A percentile compares a stretch with the other conserved stretches of the same genome.
These are phyloP conservation scores for Ilex aquifolium DNA, from an alignment of 257 asterid species.

Conservation along the genomic window DNA sequence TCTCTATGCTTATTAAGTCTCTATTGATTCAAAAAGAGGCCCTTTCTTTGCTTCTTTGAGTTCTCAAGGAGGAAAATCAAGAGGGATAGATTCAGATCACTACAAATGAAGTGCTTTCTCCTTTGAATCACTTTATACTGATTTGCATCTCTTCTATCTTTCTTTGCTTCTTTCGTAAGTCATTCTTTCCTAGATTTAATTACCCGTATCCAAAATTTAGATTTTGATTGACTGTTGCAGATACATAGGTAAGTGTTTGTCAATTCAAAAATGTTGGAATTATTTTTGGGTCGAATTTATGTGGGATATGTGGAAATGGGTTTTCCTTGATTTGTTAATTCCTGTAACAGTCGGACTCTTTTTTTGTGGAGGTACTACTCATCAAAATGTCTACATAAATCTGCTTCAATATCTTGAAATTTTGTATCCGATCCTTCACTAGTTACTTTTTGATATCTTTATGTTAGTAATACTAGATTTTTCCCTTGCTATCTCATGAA, in stretches of 20 bases:
- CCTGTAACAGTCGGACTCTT: too few species aligned
- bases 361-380: too few species aligned
- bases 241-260: not conserved
- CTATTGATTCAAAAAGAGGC: constrained; percentile 26
- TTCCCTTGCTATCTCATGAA: too few species aligned
- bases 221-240: not conserved
- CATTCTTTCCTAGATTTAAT: constrained; percentile 19
- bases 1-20: constrained; percentile 52
- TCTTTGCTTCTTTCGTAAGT: constrained; percentile 22
- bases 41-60: constrained; percentile 39
- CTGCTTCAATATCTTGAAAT: too few species aligned
- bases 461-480: too few species aligned
- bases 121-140: not conserved
- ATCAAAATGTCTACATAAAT: too few species aligned
- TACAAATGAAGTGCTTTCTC: constrained; percentile 38
- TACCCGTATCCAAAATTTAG: constrained; percentile 1
- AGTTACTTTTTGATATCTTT: too few species aligned
- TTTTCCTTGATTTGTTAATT: not conserved
- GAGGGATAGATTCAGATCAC: constrained; percentile 50
- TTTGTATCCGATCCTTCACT: too few species aligned
- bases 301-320: not conserved
- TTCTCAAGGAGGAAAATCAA: constrained; percentile 58
- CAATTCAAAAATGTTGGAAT: not conserved
- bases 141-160: constrained; percentile 6
- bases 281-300: not conserved